phyloP scores from a whole-genome alignment of 2,329 filamentous ascomycete genomes.

The Truncatella angustata region DNA sequence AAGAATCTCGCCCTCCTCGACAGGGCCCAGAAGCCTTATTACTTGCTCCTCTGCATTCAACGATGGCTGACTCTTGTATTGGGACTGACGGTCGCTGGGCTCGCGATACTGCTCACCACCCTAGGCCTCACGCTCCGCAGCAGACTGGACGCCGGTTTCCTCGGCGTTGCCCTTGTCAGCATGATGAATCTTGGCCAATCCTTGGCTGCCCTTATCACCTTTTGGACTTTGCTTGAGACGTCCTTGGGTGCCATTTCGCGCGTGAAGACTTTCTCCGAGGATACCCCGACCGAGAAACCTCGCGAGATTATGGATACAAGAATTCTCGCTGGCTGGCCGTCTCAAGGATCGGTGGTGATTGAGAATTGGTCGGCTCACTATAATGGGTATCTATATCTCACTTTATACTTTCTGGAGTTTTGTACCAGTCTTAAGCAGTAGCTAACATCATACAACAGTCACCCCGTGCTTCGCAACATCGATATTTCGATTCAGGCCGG shows the following conservation, averaged over 20 bases:
- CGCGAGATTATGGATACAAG: constrained; percentile 7
- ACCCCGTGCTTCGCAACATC: constrained; percentile 7
- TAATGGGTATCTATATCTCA: constrained; percentile 8
- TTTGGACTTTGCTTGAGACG: constrained; percentile 8
- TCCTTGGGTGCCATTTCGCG: constrained; percentile 4
- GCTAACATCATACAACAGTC: background rate
- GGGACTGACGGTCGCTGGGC: constrained; percentile 1
- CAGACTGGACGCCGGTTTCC: constrained; percentile 4
- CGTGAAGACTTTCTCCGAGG: background rate
- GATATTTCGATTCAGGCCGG: constrained; percentile 1
- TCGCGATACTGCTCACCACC: constrained; percentile 6
- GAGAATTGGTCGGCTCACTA: constrained; percentile 6
- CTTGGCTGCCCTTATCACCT: constrained; percentile 1
- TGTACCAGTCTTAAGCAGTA: background rate
- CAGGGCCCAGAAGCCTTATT: constrained; percentile 6
- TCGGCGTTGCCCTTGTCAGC: constrained; percentile 3
- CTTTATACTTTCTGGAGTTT: constrained; percentile 4
- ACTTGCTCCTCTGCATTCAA: constrained; percentile 7
- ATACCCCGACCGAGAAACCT: constrained; percentile 6
- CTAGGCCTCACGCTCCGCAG: background rate
- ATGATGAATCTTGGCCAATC: constrained; percentile 1
- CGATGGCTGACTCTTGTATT: constrained; percentile 6
- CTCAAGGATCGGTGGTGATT: background rate
- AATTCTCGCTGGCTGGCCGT: constrained; percentile 2
- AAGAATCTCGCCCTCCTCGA: background rate